Evolutionary conservation across 345 rosid genomes (phyloP).

Genomic region (Ceriops decandra): DNA sequence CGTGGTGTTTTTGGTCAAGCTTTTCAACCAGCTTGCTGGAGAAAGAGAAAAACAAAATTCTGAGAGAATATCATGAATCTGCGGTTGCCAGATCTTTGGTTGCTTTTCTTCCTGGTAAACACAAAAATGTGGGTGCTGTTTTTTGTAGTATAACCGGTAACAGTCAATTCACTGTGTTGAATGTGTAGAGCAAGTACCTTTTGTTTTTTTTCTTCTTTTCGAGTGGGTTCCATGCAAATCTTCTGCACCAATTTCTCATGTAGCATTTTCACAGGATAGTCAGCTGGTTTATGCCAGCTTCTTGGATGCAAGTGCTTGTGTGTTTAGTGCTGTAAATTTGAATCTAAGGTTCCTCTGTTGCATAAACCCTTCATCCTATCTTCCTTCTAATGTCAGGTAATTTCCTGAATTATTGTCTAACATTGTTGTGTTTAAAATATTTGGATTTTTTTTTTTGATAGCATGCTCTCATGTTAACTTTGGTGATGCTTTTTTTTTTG

Average conservation of each 20-base stretch:
- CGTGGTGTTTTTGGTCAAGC: too few relatives aligned
- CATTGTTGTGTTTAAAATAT: background rate
- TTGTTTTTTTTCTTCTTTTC: background rate
- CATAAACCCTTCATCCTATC: slow-evolving; percentile 71
- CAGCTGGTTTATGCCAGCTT: slow-evolving; percentile 86
- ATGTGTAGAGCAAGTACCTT: slow-evolving; percentile 72
- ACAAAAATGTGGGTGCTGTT: too few relatives aligned
- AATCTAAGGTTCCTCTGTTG: slow-evolving; percentile 76
- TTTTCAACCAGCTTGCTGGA: too few relatives aligned
- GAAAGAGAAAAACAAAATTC: too few relatives aligned
- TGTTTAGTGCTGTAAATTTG: slow-evolving; percentile 72
- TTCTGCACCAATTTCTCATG: slow-evolving; percentile 78
- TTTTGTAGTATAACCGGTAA: too few relatives aligned
- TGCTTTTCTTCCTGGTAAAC: too few relatives aligned
- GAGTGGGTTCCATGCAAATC: slow-evolving; percentile 81
- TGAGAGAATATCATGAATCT: too few relatives aligned
- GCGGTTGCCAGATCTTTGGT: too few relatives aligned
- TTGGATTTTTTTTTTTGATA: background rate
- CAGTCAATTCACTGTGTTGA: slow-evolving; percentile 23
- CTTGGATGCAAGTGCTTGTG: slow-evolving; percentile 78
- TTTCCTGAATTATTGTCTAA: background rate
- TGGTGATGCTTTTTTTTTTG: too few relatives aligned
- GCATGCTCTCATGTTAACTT: background rate
- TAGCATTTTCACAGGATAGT: slow-evolving; percentile 93
- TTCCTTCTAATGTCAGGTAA: slow-evolving; percentile 78